Conservation (phyloP, 2,329 filamentous ascomycete genomes). For the Knoxdaviesia capensis region DNA sequence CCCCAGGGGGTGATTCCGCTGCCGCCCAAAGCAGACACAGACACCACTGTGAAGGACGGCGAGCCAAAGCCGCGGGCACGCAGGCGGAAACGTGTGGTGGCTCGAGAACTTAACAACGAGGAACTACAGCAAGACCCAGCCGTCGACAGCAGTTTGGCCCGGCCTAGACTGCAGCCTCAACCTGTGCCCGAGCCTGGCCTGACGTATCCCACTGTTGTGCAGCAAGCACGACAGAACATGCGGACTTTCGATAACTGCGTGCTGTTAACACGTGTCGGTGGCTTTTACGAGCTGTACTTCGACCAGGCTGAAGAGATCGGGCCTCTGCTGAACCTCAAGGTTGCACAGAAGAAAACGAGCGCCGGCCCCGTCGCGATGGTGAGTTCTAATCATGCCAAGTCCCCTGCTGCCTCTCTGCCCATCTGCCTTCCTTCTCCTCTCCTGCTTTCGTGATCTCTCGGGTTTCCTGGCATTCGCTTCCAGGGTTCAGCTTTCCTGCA, state of each 20-base stretch:
- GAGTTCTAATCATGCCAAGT: too few species aligned
- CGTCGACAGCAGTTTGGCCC: too few species aligned
- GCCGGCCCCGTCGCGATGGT: constrained; percentile 75
- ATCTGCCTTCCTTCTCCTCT: constrained; percentile 5
- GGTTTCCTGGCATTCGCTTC: too few species aligned
- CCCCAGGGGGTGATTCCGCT: constrained; percentile 31
- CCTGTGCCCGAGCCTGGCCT: too few species aligned
- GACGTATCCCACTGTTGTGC: constrained; percentile 67
- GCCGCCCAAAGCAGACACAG: too few species aligned
- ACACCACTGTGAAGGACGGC: too few species aligned
- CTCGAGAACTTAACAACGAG: too few species aligned
- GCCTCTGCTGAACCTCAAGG: constrained; percentile 71
- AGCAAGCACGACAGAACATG: constrained; percentile 80
- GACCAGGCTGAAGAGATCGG: constrained; percentile 83
- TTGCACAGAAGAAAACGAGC: constrained; percentile 61
- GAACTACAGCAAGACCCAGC: constrained; percentile 24
- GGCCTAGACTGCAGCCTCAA: too few species aligned
- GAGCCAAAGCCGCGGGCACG: too few species aligned
- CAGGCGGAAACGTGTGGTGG: too few species aligned
- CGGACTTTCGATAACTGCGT: constrained; percentile 79
- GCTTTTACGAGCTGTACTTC: constrained; percentile 97
- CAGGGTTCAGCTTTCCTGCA: too few species aligned
- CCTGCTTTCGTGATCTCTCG: background rate
- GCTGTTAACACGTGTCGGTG: constrained; percentile 74
- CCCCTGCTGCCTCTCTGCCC: constrained; percentile 3